Evolutionary conservation across 1,284 basidiomycete species (phyloP).

Genomic region (Thecaphora frezii): DNA sequence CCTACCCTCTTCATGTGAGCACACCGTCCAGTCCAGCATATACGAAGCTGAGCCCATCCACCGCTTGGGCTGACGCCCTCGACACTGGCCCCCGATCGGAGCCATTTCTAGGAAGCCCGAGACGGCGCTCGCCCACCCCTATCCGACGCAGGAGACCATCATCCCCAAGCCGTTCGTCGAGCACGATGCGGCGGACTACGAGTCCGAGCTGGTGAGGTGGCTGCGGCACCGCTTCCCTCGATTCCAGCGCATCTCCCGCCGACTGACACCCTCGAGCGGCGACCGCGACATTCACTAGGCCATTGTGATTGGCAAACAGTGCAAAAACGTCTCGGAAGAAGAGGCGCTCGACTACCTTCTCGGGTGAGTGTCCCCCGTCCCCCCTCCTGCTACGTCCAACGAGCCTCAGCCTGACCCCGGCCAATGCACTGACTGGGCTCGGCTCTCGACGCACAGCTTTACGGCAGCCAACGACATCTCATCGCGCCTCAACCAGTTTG

Average conservation of each 20-base stretch:
- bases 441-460: slow-evolving; percentile 26
- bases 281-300: slow-evolving; percentile 56
- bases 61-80: too few species aligned
- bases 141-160: slow-evolving; percentile 63
- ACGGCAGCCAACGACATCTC: slow-evolving; percentile 62
- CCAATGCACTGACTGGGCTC: background rate
- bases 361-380: slow-evolving; percentile 66
- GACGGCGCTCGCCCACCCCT: slow-evolving; percentile 71
- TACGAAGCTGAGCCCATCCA: too few species aligned
- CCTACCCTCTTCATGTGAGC: slow-evolving; percentile 72
- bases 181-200: slow-evolving; percentile 79
- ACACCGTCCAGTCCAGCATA: too few species aligned
- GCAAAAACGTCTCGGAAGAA: slow-evolving; percentile 73
- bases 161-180: slow-evolving; percentile 68
- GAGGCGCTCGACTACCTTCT: slow-evolving; percentile 80
- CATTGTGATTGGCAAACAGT: slow-evolving; percentile 77
- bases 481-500: slow-evolving; percentile 54
- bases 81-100: too few species aligned
- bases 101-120: slow-evolving; percentile 68
- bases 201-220: slow-evolving; percentile 69
- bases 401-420: slow-evolving; percentile 1
- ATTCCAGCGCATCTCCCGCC: too few species aligned
- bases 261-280: too few species aligned
- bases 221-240: too few species aligned
- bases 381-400: background rate